Percentiles rank a stretch among this genome's conserved stretches.
phyloP scores from a whole-genome alignment of 768 basidiomycete species.

The Tubosaeta sp. region DNA sequence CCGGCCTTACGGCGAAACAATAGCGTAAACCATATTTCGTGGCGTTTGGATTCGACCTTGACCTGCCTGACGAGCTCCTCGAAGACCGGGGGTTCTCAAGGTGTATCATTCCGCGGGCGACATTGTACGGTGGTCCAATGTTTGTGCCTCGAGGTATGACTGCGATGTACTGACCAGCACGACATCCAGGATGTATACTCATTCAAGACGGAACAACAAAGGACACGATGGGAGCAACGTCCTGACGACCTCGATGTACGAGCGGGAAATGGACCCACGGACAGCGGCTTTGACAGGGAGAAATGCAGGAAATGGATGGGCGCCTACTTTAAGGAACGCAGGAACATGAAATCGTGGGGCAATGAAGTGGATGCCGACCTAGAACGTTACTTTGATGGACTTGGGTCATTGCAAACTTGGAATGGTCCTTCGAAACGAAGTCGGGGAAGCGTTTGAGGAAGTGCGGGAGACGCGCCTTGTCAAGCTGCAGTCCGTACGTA shows the following conservation, averaged over 20 bases:
- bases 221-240: conserved; percentile 66
- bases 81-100: conserved; percentile 50
- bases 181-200: conserved; percentile 58
- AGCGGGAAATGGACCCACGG: conserved; percentile 50
- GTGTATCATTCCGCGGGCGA: conserved; percentile 60
- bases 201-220: conserved; percentile 67
- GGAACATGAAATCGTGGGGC: conserved; percentile 46
- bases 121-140: conserved; percentile 69
- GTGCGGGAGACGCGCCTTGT: conserved; percentile 46
- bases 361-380: conserved; percentile 47
- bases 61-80: conserved; percentile 60
- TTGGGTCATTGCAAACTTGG: conserved; percentile 60
- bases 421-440: conserved; percentile 68
- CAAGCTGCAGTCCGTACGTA: conserved; percentile 2
- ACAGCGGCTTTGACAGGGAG: conserved; percentile 49
- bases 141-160: conserved; percentile 29
- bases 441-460: conserved; percentile 51
- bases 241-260: conserved; percentile 62
- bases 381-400: conserved; percentile 47
- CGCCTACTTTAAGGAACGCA: conserved; percentile 43
- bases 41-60: conserved; percentile 56
- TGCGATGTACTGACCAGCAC: background rate
- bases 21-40: conserved; percentile 61
- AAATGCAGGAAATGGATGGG: conserved; percentile 49
- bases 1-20: conserved; percentile 60